Evolutionary conservation across 805 yeast genomes (phyloP), one percentile per base, ranked within the genome.

Genomic region (Yamadazyma endophytica): DNA sequence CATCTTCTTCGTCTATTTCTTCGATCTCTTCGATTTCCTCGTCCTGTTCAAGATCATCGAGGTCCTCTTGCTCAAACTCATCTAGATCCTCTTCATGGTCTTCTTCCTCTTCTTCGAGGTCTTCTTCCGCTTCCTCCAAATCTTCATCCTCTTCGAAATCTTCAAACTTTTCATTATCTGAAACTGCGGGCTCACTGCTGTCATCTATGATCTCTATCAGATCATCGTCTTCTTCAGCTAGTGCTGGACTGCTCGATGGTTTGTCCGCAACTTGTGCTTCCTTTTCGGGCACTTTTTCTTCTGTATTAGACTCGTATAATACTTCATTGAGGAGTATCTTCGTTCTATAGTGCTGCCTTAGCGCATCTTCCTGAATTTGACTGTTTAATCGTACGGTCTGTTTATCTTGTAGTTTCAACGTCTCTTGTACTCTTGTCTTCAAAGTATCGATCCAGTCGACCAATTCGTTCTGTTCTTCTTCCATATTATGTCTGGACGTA

Each of bases 1-100:
- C 29, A 17, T 24, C 28, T 5, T 28, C 33, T 12, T 28, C 86
- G 0, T 82, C 88, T 18, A 53, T 63, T 26, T 61, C 60, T 21
- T 61, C 59, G 15, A 51, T 48, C 1, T 28, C 22, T 8, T 6
- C 17, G 22, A 23, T 13, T 13, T 9, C 16, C 6, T 16, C 6
- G 6, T 17, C 21, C n/a, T 14, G 23, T 13, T 15, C 11, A n/a
- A n/a, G n/a, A 16, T 16, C 14, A 8, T 11, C 32, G 15, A 13
- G 17, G 7, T 20, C 18, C n/a, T 32, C 36, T 6, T 26, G 19
- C 6, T 69, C 61, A 0, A 82, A 87, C 19, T 53, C 63, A 26
- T 61, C 60, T 20, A 61, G 58, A 16, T 52, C 49, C 3, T 25
- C 27, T 6, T 15, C 23, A 20, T 26, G 17, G 17, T 14, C 13